phyloP scores from a whole-genome alignment of 768 basidiomycete species.

The Mycena filopes region DNA sequence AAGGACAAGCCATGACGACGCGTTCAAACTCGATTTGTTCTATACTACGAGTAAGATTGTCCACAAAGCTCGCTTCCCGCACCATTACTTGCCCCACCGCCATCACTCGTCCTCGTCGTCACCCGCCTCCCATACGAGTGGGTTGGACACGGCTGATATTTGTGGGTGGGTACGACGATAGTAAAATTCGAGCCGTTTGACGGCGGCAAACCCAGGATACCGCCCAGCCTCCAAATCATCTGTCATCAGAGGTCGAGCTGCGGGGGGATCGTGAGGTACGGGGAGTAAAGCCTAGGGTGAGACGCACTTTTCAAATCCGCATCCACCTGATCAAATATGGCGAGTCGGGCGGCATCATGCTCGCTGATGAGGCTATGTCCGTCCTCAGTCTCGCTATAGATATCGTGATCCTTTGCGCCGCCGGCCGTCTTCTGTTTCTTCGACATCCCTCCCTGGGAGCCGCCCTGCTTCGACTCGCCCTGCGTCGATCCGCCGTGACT shows the following conservation, averaged over 20 bases:
- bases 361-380: background rate
- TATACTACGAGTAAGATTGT: no score
- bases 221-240: constrained; percentile 2
- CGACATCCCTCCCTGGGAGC: background rate
- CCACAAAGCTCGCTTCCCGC: no score
- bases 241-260: constrained; percentile 3
- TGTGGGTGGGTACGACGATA: constrained; percentile 6
- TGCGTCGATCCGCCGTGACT: background rate
- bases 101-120: no score
- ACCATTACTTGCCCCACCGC: no score
- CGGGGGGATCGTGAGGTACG: background rate
- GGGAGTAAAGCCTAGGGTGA: background rate
- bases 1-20: background rate
- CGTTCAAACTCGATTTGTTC: background rate
- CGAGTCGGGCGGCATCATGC: background rate
- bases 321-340: background rate
- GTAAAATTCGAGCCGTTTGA: background rate
- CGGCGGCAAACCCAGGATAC: constrained; percentile 2
- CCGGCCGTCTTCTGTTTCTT: background rate
- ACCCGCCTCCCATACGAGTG: constrained; percentile 5
- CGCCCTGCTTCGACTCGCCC: background rate
- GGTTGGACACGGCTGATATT: constrained; percentile 5
- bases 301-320: constrained; percentile 8
- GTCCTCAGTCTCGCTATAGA: no score
- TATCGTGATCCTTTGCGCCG: no score